Conservation (phyloP, 108 stramenopile species). For the Phaeodactylum tricornutum region DNA sequence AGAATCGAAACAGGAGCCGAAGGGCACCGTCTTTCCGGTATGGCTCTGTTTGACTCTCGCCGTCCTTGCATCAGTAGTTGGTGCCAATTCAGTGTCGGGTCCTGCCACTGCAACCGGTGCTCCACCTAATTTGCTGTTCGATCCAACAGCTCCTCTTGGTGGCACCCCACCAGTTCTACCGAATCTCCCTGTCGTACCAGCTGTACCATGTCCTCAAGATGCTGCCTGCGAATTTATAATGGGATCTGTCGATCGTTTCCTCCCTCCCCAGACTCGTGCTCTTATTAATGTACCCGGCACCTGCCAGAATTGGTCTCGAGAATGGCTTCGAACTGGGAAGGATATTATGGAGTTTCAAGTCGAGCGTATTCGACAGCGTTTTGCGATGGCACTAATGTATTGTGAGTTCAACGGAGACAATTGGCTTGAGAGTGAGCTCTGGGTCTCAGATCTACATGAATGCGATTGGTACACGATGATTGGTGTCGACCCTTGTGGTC, state of each 20-base stretch:
- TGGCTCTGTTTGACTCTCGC: constrained; percentile 2
- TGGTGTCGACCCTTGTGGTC: constrained; percentile 37
- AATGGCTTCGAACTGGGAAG: constrained; percentile 33
- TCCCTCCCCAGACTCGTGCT: constrained; percentile 22
- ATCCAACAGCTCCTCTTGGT: neutral
- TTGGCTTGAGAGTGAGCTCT: constrained; percentile 32
- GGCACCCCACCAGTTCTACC: neutral
- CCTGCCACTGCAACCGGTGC: neutral
- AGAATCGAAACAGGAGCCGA: constrained; percentile 7
- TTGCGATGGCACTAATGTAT: constrained; percentile 32
- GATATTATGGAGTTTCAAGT: constrained; percentile 32
- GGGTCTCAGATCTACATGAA: constrained; percentile 39
- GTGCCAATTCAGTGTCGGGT: neutral
- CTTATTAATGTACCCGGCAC: constrained; percentile 29
- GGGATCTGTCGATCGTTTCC: constrained; percentile 17
- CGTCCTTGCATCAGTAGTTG: neutral
- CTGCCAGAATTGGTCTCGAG: constrained; percentile 33
- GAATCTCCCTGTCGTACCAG: constrained; percentile 7
- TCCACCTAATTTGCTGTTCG: neutral
- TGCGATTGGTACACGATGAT: constrained; percentile 40
- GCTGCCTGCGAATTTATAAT: constrained; percentile 21
- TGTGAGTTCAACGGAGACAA: constrained; percentile 39
- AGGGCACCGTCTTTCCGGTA: constrained; percentile 9
- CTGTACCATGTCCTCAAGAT: constrained; percentile 19
- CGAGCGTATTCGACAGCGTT: constrained; percentile 35